Percentiles rank a stretch among this genome's conserved stretches.
phyloP scores from a whole-genome alignment of 106 monocot species.

The Acanthochlamys bracteata region DNA sequence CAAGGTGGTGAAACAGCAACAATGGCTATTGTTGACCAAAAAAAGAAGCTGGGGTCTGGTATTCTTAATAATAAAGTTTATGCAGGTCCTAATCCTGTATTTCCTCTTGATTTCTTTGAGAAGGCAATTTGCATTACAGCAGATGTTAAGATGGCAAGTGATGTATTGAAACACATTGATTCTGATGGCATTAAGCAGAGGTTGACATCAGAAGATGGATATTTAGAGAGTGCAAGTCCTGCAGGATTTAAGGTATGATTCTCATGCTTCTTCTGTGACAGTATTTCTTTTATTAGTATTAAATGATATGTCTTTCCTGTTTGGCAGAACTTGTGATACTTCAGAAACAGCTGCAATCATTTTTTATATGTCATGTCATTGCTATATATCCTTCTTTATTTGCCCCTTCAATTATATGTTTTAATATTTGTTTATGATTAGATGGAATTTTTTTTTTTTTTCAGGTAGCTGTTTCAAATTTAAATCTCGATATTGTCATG shows the following conservation, averaged over 20 bases:
- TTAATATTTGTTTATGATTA: too few species aligned
- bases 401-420: too few species aligned
- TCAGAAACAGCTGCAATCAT: too few species aligned
- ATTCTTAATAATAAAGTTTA: conserved; percentile 69
- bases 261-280: too few species aligned
- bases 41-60: conserved; percentile 71
- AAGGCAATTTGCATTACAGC: conserved; percentile 83
- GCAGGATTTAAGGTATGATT: conserved; percentile 85
- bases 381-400: too few species aligned
- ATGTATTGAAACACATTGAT: conserved; percentile 66
- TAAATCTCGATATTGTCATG: conserved; percentile 92
- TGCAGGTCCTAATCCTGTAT: conserved; percentile 64
- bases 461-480: conserved; percentile 75
- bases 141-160: conserved; percentile 70
- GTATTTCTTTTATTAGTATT: too few species aligned
- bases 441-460: conserved; percentile 1
- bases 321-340: too few species aligned
- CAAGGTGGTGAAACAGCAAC: conserved; percentile 28
- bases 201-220: conserved; percentile 89
- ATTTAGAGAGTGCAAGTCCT: conserved; percentile 67
- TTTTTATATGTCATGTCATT: too few species aligned
- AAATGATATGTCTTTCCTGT: too few species aligned
- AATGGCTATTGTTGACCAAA: conserved; percentile 40
- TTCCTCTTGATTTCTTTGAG: conserved; percentile 98
- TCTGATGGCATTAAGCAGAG: conserved; percentile 83